Base-by-base conservation (phyloP, 805 yeast genomes). In the Zygosaccharomyces bailii region DNA sequence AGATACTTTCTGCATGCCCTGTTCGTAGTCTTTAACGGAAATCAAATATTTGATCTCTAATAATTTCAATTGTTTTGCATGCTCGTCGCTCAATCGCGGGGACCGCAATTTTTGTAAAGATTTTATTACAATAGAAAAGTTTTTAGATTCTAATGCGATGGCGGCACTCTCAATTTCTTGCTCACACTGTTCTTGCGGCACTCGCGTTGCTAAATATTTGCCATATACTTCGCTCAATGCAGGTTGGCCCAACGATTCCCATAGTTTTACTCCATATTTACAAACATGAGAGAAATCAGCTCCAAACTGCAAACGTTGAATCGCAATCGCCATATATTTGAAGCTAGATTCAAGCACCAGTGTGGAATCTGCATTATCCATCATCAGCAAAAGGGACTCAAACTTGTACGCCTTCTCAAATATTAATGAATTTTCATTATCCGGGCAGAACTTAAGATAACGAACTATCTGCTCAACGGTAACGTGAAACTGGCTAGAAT, bases 401-500 rank as follows among this genome's bases (percentile, higher is more conserved):
- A 79, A 79, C 51, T 81, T 80, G 57, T 77, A 82, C 7, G 87
- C 80, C 58, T 78, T 72, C 1, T 90, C 76, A 43, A 68, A 61
- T 4, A 60, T 46, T 1, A 38, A 32, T 1, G 63, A 53, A 19
- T 56, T 52, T n/a, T 61, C 66, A 14, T 50, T 45, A 30, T 55
- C 63, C 3, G 65, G 46, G 24, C 61, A 57, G 1, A 61, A 47
- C 41, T 67, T 67, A 34, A 68, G 51, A 55, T 83, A 84, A 44
- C 78, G 79, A 18, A 86, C 65, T 9, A 87, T 74, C 56, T 84
- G 90, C 46, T 76, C 82, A 45, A 80, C 79, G 21, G 84, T 75
- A 4, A 76, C 71, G 47, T 75, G 75, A 47, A 81, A 72, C 14
- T 69, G 69, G 46, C 75, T 74, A 9, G 69, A 58, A 47, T 80